These are phyloP conservation scores for Colletotrichum destructivum DNA, from an alignment of 2,329 filamentous ascomycete species.

Conservation along the genomic window DNA sequence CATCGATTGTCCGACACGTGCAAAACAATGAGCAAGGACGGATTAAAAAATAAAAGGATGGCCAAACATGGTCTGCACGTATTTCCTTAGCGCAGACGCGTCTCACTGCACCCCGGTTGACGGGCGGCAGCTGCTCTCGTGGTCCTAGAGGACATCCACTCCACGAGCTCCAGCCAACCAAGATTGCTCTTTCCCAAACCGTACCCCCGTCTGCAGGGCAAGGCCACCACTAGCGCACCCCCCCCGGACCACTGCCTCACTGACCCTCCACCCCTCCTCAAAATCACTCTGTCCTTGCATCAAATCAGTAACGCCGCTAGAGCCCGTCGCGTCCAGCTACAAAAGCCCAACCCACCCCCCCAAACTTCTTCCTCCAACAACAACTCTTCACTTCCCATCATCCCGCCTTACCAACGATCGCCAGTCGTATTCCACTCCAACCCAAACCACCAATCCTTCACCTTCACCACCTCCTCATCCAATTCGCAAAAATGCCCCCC, in stretches of 20 bases:
- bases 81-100: slow-evolving; percentile 45
- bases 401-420: slow-evolving; percentile 49
- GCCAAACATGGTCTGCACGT: slow-evolving; percentile 33
- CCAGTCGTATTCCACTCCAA: slow-evolving; percentile 41
- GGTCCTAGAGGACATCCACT: background rate
- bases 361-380: slow-evolving; percentile 62
- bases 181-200: background rate
- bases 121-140: slow-evolving; percentile 19
- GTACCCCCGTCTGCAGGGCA: slow-evolving; percentile 7
- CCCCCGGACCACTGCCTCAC: slow-evolving; percentile 9
- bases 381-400: slow-evolving; percentile 59
- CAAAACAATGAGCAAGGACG: background rate
- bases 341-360: slow-evolving; percentile 71
- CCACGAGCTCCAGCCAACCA: slow-evolving; percentile 1
- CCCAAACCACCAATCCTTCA: slow-evolving; percentile 37
- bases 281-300: slow-evolving; percentile 49
- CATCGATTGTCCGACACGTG: background rate
- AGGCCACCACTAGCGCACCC: background rate
- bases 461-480: slow-evolving; percentile 1
- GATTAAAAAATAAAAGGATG: slow-evolving; percentile 15
- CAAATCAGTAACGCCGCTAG: slow-evolving; percentile 72
- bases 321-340: slow-evolving; percentile 71
- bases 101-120: slow-evolving; percentile 24
- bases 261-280: slow-evolving; percentile 39
- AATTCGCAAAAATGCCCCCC: slow-evolving; percentile 85